Evolutionary conservation across 1,284 basidiomycete species (phyloP).

Genomic region (Calocybe gambosa): DNA sequence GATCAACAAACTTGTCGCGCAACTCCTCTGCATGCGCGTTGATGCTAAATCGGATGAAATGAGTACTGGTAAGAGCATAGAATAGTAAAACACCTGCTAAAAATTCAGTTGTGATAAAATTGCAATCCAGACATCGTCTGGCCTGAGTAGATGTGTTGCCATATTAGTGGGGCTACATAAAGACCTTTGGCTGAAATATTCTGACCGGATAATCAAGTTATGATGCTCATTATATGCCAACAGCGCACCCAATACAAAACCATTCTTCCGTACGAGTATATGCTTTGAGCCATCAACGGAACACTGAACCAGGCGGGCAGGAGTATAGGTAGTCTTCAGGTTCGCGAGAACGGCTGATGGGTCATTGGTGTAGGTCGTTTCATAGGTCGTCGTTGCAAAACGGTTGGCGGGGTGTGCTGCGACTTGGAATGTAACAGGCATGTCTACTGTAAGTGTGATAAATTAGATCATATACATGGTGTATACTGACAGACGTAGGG

Average conservation of each 20-base stretch:
- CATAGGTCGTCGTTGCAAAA: not conserved
- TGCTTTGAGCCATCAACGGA: not conserved
- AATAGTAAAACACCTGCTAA: conserved; percentile 9
- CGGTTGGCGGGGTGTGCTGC: not conserved
- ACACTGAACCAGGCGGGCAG: not conserved
- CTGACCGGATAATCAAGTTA: conserved; percentile 1
- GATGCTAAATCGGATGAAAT: conserved; percentile 9
- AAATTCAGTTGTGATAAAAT: conserved; percentile 17
- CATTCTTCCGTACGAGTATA: not conserved
- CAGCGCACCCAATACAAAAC: not conserved
- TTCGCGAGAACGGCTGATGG: not conserved
- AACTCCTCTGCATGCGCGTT: conserved; percentile 31
- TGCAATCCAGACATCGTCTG: conserved; percentile 4
- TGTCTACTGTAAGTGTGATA: too few species aligned
- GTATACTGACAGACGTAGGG: too few species aligned
- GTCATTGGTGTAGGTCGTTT: not conserved
- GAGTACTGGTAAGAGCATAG: not conserved
- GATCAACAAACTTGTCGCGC: conserved; percentile 29
- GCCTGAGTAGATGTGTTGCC: not conserved
- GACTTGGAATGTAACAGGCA: not conserved
- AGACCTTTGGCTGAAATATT: not conserved
- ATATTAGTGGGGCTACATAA: too few species aligned
- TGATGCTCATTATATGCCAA: conserved; percentile 3
- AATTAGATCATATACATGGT: not conserved
- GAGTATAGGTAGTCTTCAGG: not conserved